Conservation (phyloP, 164 flowering plant genomes). For the Kalanchoe fedtschenkoi region DNA sequence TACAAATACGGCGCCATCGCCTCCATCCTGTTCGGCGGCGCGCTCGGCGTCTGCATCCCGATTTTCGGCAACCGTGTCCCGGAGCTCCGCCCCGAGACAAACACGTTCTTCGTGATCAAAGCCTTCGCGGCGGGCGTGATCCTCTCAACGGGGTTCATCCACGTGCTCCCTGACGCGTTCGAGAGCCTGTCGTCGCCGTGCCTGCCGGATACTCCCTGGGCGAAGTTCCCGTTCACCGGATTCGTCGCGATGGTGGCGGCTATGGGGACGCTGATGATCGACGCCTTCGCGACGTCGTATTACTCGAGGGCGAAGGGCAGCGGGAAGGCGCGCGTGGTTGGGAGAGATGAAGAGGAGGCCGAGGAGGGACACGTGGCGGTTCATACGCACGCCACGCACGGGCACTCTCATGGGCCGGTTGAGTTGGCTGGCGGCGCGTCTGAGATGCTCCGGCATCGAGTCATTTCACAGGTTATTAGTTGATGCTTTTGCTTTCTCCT, state of each 20-base stretch:
- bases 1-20: not conserved
- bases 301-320: conserved; percentile 4
- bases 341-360: conserved; percentile 10
- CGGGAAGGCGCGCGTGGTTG: conserved; percentile 6
- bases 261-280: conserved; percentile 24
- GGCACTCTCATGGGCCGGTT: conserved; percentile 27
- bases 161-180: conserved; percentile 31
- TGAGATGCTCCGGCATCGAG: conserved; percentile 18
- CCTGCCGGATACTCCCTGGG: conserved; percentile 22
- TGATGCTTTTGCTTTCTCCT: not conserved
- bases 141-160: conserved; percentile 30
- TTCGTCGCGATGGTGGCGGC: conserved; percentile 34
- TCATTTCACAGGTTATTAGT: conserved; percentile 21
- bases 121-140: conserved; percentile 41
- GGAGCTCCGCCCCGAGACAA: conserved; percentile 17
- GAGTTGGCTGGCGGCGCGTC: not conserved
- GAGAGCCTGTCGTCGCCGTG: conserved; percentile 24
- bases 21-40: not conserved
- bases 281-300: conserved; percentile 15
- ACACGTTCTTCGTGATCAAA: conserved; percentile 22
- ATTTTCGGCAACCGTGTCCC: conserved; percentile 11
- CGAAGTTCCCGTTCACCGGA: conserved; percentile 32
- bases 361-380: conserved; percentile 16
- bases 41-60: not conserved
- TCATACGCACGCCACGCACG: conserved; percentile 25